Conservation (phyloP, 495 filamentous ascomycete species). For the Lasiosphaeriaceae sp. region DNA sequence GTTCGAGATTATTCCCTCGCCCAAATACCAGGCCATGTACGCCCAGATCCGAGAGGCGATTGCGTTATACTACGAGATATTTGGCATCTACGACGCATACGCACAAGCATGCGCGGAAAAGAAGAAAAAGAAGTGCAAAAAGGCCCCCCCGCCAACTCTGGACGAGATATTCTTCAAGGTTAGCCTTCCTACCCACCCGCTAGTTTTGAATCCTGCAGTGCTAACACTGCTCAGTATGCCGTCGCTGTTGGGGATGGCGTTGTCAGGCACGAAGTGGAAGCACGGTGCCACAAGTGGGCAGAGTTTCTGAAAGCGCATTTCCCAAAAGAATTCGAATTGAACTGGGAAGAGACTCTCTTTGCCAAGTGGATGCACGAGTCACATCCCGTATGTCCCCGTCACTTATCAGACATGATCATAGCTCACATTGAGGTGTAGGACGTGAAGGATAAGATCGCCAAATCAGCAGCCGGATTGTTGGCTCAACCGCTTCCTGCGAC, state of each 20-base stretch:
- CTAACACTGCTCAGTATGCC: conserved; percentile 35
- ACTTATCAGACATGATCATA: not conserved
- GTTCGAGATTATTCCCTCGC: conserved; percentile 66
- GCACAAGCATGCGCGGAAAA: conserved; percentile 23
- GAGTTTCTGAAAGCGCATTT: conserved; percentile 42
- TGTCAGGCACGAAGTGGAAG: conserved; percentile 34
- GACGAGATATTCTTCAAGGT: conserved; percentile 41
- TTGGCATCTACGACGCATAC: conserved; percentile 31
- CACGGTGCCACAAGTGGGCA: conserved; percentile 32
- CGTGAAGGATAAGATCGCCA: conserved; percentile 11
- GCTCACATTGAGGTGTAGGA: conserved; percentile 8
- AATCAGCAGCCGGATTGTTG: conserved; percentile 8
- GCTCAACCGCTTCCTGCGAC: conserved; percentile 3
- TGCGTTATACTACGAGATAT: conserved; percentile 63
- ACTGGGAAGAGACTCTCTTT: conserved; percentile 35
- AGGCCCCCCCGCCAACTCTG: conserved; percentile 16
- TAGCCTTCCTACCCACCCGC: conserved; percentile 8
- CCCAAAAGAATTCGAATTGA: conserved; percentile 25
- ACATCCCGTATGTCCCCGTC: conserved; percentile 28
- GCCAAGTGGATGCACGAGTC: conserved; percentile 28
- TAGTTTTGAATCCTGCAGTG: not conserved
- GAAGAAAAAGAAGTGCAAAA: conserved; percentile 24
- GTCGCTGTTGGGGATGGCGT: conserved; percentile 39
- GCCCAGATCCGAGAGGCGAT: conserved; percentile 66
- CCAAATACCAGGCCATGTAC: conserved; percentile 57